phyloP scores from a whole-genome alignment of 371 early-diverging fungal species.

The Polyrhizophydium stewartii region DNA sequence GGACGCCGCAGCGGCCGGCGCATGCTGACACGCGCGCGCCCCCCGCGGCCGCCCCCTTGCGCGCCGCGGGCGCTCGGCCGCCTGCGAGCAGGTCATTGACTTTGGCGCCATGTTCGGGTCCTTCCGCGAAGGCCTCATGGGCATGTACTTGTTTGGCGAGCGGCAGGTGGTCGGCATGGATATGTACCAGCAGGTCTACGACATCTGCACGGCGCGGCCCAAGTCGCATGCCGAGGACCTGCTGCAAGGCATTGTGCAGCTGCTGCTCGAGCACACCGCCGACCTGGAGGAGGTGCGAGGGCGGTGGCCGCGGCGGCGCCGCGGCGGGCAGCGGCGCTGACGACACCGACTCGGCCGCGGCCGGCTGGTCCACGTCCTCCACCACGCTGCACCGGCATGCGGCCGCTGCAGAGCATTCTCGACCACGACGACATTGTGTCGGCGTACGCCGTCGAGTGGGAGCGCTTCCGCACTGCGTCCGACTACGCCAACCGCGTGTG shows the following conservation, averaged over 20 bases:
- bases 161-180: constrained; percentile 60
- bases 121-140: constrained; percentile 49
- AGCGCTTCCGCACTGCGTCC: constrained; percentile 62
- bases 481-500: constrained; percentile 62
- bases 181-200: constrained; percentile 69
- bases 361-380: too few relatives aligned
- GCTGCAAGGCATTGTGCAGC: constrained; percentile 52
- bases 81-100: constrained; percentile 49
- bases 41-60: too few relatives aligned
- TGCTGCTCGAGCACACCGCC: constrained; percentile 11
- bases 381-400: not conserved
- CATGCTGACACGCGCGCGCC: too few relatives aligned
- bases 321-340: too few relatives aligned
- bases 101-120: constrained; percentile 55
- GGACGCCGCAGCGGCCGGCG: too few relatives aligned
- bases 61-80: too few relatives aligned
- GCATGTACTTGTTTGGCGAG: constrained; percentile 53
- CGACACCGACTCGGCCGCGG: constrained; percentile 10
- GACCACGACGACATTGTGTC: constrained; percentile 64
- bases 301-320: too few relatives aligned
- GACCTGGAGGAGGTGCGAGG: not conserved
- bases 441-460: constrained; percentile 71
- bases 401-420: constrained; percentile 33
- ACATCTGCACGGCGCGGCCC: constrained; percentile 75
- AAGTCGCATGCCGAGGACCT: constrained; percentile 64